Percentiles rank a stretch among this genome's conserved stretches.
phyloP scores from a whole-genome alignment of 1,284 basidiomycete genomes.

The Rhodotorula sp. region DNA sequence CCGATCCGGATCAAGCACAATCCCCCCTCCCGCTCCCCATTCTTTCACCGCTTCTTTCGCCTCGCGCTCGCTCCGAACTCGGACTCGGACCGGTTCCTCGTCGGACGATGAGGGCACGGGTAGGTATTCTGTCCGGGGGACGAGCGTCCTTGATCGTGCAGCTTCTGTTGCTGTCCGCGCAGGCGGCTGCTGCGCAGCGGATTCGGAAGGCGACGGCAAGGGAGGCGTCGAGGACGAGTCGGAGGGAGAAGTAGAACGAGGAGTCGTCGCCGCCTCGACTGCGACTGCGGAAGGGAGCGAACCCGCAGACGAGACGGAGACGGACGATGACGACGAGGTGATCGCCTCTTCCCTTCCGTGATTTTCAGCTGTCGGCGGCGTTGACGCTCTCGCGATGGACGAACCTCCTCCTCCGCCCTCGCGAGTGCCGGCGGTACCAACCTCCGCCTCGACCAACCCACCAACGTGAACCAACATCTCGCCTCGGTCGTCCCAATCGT shows the following conservation, averaged over 20 bases:
- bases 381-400: not conserved
- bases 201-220: not conserved
- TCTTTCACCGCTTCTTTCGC: conserved; percentile 2
- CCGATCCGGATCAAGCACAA: conserved; percentile 45
- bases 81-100: not conserved
- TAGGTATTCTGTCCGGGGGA: conserved; percentile 11
- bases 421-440: too few species aligned
- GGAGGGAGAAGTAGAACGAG: not conserved
- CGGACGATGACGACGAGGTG: not conserved
- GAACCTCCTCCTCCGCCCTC: not conserved
- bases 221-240: not conserved
- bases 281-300: conserved; percentile 5
- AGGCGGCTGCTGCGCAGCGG: not conserved
- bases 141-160: too few species aligned
- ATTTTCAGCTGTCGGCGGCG: not conserved
- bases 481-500: conserved; percentile 30
- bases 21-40: conserved; percentile 7
- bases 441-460: conserved; percentile 8
- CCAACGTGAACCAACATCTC: conserved; percentile 29
- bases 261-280: not conserved
- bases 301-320: not conserved
- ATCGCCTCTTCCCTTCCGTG: not conserved
- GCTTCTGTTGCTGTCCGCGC: too few species aligned
- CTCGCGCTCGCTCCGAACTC: not conserved
- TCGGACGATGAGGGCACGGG: not conserved